Conservation (phyloP, 768 basidiomycete genomes). For the Suillus ampliporus region DNA sequence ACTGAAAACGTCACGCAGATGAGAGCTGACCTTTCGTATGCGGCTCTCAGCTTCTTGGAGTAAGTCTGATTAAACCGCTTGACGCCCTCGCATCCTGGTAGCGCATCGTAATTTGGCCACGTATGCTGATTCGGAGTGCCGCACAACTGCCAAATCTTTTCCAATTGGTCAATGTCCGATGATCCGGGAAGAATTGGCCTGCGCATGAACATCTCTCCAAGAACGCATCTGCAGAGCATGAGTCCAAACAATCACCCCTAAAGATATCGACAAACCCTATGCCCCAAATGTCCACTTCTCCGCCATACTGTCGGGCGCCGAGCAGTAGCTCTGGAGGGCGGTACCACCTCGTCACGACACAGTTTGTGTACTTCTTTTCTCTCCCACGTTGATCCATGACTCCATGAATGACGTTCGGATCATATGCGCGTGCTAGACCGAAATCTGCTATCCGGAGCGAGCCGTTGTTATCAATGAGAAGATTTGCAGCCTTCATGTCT, state of each 20-base stretch:
- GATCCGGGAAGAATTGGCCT: conserved; percentile 87
- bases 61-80: conserved; percentile 59
- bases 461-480: conserved; percentile 90
- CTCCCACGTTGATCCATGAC: conserved; percentile 47
- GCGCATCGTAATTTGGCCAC: conserved; percentile 77
- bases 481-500: conserved; percentile 98
- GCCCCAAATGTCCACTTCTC: conserved; percentile 97
- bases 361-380: conserved; percentile 89
- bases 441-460: conserved; percentile 92
- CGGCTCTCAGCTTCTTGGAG: conserved; percentile 58
- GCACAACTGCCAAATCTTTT: conserved; percentile 88
- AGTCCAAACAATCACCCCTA: conserved; percentile 5
- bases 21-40: conserved; percentile 63
- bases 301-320: conserved; percentile 88
- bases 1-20: not conserved
- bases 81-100: conserved; percentile 83
- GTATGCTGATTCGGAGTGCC: conserved; percentile 84
- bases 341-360: conserved; percentile 95
- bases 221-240: conserved; percentile 68
- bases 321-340: conserved; percentile 91
- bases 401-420: conserved; percentile 51
- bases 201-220: conserved; percentile 95
- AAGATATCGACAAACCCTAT: conserved; percentile 68
- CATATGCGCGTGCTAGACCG: conserved; percentile 88
- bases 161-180: conserved; percentile 90